These are phyloP conservation scores for Alternaria sp. DNA, from an alignment of 2,329 filamentous ascomycete genomes.

Conservation along the genomic window DNA sequence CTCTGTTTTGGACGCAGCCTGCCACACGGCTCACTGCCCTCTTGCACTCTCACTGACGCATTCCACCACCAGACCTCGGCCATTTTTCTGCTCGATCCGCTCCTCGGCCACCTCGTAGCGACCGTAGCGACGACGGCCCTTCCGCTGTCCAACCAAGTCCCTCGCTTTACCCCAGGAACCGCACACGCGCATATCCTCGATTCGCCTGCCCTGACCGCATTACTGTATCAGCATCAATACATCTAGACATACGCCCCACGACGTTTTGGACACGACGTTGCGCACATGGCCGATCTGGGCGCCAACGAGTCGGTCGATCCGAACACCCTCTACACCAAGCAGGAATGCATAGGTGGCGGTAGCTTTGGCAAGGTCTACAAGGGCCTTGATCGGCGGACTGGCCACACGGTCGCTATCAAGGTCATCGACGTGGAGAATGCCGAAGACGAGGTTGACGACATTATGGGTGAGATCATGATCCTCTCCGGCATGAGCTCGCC, in stretches of 20 bases:
- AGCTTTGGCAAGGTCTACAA: conserved; percentile 99
- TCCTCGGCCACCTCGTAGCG: conserved; percentile 8
- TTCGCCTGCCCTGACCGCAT: not conserved
- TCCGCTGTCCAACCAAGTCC: conserved; percentile 7
- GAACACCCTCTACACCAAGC: conserved; percentile 89
- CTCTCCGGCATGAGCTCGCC: conserved; percentile 94
- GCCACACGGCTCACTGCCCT: not conserved
- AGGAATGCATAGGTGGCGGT: conserved; percentile 79
- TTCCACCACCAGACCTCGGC: not conserved
- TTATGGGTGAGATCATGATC: conserved; percentile 98
- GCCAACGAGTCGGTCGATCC: conserved; percentile 74
- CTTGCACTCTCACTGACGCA: not conserved
- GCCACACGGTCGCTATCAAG: conserved; percentile 96
- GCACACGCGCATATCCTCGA: not conserved
- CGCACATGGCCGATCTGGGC: conserved; percentile 30
- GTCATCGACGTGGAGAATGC: conserved; percentile 99
- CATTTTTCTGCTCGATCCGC: conserved; percentile 9
- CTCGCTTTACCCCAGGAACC: conserved; percentile 9
- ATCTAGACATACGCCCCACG: not conserved
- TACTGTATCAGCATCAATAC: not conserved
- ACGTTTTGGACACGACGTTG: not conserved
- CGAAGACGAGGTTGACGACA: conserved; percentile 99
- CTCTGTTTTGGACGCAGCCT: not conserved
- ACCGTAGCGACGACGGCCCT: conserved; percentile 14
- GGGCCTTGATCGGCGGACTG: conserved; percentile 93